These are phyloP conservation scores for Leishmania tropica DNA, from an alignment of 208 protist species.

Conservation along the genomic window DNA sequence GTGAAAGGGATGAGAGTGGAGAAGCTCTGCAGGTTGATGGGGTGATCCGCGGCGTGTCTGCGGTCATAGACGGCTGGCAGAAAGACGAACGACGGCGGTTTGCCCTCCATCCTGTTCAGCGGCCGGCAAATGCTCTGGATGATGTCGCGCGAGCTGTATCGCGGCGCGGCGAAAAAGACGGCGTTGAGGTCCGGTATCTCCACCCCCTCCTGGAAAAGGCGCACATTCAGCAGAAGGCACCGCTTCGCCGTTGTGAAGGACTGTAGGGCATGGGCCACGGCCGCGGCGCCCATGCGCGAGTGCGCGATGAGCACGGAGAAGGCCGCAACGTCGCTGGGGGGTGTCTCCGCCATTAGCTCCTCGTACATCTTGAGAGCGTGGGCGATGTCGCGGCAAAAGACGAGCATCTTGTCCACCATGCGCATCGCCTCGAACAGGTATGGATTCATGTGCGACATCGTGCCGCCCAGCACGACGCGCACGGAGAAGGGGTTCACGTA, in stretches of 20 bases:
- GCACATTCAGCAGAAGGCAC: constrained; percentile 70
- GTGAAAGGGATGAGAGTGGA: constrained; percentile 80
- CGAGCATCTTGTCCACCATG: constrained; percentile 77
- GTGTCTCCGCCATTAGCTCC: constrained; percentile 21
- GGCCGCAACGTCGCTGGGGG: constrained; percentile 43
- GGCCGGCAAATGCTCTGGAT: constrained; percentile 85
- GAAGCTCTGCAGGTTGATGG: constrained; percentile 76
- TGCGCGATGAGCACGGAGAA: constrained; percentile 70
- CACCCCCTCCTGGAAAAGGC: constrained; percentile 80
- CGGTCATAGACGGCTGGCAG: constrained; percentile 68
- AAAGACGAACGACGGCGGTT: constrained; percentile 71
- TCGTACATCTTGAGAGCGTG: constrained; percentile 48
- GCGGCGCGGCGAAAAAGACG: constrained; percentile 78
- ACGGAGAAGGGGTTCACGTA: constrained; percentile 77
- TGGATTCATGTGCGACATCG: constrained; percentile 62
- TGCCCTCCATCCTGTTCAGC: constrained; percentile 61
- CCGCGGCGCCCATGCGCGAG: constrained; percentile 55
- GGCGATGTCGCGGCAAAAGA: constrained; percentile 71
- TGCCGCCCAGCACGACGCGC: constrained; percentile 57
- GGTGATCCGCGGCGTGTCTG: constrained; percentile 42
- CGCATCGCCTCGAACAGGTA: constrained; percentile 81
- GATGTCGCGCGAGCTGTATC: constrained; percentile 83
- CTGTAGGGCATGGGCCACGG: constrained; percentile 43
- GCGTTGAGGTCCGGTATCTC: constrained; percentile 81
- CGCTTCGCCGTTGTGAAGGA: constrained; percentile 45